A percentile compares a stretch with the other conserved stretches of the same genome.
Evolutionary conservation across 169 alveolate genomes (phyloP).

Genomic region (Babesia ovata): DNA sequence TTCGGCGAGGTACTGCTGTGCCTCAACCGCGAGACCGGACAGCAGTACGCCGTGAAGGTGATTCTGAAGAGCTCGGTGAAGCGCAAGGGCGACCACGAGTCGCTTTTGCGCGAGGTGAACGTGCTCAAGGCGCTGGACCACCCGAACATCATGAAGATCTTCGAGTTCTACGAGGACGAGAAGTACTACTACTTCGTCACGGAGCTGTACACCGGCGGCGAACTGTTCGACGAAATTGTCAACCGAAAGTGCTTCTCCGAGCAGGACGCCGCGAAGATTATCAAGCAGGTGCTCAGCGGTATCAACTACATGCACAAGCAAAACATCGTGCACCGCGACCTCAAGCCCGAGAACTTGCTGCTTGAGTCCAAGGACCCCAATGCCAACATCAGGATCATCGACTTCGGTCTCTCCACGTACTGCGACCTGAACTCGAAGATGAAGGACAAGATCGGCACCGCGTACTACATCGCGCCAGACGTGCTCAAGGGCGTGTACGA

Average conservation of each 20-base stretch:
- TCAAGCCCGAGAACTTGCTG: slow-evolving; percentile 87
- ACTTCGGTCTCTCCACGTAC: slow-evolving; percentile 92
- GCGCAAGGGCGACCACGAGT: slow-evolving; percentile 82
- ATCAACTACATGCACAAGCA: slow-evolving; percentile 90
- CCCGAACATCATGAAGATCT: slow-evolving; percentile 89
- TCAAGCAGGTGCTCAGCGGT: slow-evolving; percentile 90
- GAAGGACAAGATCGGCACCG: slow-evolving; percentile 94
- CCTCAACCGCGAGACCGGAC: slow-evolving; percentile 84
- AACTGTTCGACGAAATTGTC: slow-evolving; percentile 91
- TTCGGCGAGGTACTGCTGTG: slow-evolving; percentile 91
- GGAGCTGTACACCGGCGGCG: slow-evolving; percentile 95
- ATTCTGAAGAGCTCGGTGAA: slow-evolving; percentile 86
- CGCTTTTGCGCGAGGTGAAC: slow-evolving; percentile 85
- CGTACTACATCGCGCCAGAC: slow-evolving; percentile 91
- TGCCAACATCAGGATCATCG: slow-evolving; percentile 90
- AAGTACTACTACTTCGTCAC: slow-evolving; percentile 86
- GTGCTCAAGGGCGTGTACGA: slow-evolving; percentile 88
- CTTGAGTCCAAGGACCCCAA: slow-evolving; percentile 86
- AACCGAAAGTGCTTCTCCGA: slow-evolving; percentile 89
- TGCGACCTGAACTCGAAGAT: slow-evolving; percentile 85
- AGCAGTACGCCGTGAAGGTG: slow-evolving; percentile 89
- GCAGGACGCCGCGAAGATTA: slow-evolving; percentile 90
- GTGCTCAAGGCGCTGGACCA: slow-evolving; percentile 85
- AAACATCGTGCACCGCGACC: slow-evolving; percentile 87
- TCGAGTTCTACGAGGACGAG: slow-evolving; percentile 87